Base-by-base conservation (phyloP, 495 filamentous ascomycete genomes). In the Xylaria longipes region DNA sequence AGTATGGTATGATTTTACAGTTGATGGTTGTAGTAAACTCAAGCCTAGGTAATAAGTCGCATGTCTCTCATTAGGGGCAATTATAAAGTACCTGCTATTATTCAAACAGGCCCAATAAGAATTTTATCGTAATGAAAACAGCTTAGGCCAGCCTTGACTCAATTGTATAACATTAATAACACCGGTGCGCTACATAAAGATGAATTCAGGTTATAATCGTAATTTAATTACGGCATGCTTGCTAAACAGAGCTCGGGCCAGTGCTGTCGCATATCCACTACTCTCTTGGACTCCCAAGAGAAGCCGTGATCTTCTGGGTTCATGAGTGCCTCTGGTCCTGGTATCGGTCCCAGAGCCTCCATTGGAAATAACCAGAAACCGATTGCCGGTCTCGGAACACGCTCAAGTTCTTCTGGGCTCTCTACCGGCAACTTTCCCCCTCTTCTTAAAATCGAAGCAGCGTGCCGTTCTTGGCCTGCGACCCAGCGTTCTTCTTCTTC, bases 321-420 rank as follows among this genome's bases (percentile, higher is more conserved):
- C 15, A 52, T 11, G 45, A 20, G 22, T 25, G 11, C 27, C 33
- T 52, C 27, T 35, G 2, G 25, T 1, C 8, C 33, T 27, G 64
- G 64, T 1, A 22, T 22, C 1, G 64, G 64, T 8, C 64, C 64
- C 8, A 66, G 14, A 14, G 64, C 64, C 6, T 66, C 64, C n/a
- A 66, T 37, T 3, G 64, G 64, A 39, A 66, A 66, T 27, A 66
- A 41, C 64, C 64, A 66, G 29, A 66, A 66, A 17, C 64, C 64
- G 9, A 66, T 66, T 20, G 41, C 64, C 3, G 64, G 64, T 14
- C 64, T 66, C 12, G 64, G 64, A 37, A 8, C 64, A 48, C n/a
- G 27, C 64, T 52, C 64, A 31, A 66, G 64, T 48, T 52, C 64
- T 29, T 52, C 64, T 8, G 48, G 14, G 17, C 27, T 66, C 64